Evolutionary conservation across 768 basidiomycete species (phyloP).

Genomic region (Roridomyces roridus): DNA sequence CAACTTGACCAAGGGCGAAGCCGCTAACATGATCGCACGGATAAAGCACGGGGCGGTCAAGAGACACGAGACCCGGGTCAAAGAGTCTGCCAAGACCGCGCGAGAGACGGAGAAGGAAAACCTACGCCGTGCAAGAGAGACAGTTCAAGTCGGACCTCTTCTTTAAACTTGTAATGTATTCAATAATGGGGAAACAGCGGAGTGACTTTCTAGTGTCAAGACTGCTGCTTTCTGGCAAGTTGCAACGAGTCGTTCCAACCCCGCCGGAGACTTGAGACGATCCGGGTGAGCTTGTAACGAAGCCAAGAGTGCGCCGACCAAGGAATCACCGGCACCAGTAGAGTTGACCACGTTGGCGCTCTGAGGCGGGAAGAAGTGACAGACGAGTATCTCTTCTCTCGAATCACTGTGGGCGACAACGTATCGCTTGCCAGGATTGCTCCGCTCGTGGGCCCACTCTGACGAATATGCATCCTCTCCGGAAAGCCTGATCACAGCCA

Average conservation of each 20-base stretch:
- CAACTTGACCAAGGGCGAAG: slow-evolving; percentile 76
- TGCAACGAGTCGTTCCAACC: slow-evolving; percentile 51
- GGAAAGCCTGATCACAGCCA: slow-evolving; percentile 65
- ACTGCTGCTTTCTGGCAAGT: slow-evolving; percentile 71
- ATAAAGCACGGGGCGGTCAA: slow-evolving; percentile 76
- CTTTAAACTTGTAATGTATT: slow-evolving; percentile 18
- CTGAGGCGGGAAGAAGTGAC: slow-evolving; percentile 78
- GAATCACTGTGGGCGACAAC: slow-evolving; percentile 57
- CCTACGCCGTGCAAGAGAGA: slow-evolving; percentile 54
- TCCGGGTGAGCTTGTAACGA: slow-evolving; percentile 52
- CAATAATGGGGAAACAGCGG: slow-evolving; percentile 71
- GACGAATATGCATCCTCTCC: slow-evolving; percentile 46
- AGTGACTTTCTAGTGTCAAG: slow-evolving; percentile 60
- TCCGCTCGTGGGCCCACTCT: slow-evolving; percentile 58
- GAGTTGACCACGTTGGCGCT: slow-evolving; percentile 63
- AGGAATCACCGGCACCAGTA: slow-evolving; percentile 92
- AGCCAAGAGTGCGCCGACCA: slow-evolving; percentile 86
- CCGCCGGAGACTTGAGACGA: slow-evolving; percentile 51
- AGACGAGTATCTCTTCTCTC: slow-evolving; percentile 55
- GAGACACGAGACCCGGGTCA: slow-evolving; percentile 61
- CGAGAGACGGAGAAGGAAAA: slow-evolving; percentile 52
- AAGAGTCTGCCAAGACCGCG: slow-evolving; percentile 42
- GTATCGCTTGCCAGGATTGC: slow-evolving; percentile 50
- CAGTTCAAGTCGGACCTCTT: slow-evolving; percentile 68
- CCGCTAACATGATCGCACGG: slow-evolving; percentile 79